Percentiles rank a stretch among this genome's conserved stretches.
Conservation (phyloP, 495 filamentous ascomycete species). For the Tirmania nivea region DNA sequence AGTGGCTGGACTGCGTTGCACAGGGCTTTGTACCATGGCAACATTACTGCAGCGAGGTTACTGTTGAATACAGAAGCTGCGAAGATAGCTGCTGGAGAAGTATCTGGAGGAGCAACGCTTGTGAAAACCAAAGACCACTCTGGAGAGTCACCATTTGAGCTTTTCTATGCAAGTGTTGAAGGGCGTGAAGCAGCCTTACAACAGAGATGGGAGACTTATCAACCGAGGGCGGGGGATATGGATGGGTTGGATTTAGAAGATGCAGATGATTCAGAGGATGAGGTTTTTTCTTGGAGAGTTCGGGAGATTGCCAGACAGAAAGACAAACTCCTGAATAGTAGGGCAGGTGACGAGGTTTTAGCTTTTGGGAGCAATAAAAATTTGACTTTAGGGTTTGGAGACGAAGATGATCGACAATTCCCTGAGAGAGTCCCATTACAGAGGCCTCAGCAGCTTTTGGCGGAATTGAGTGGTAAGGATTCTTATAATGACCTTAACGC, state of each 20-base stretch:
- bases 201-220: slow-evolving; percentile 3
- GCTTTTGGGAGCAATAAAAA: slow-evolving; percentile 94
- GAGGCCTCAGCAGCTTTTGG: slow-evolving; percentile 57
- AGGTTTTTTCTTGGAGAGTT: slow-evolving; percentile 9
- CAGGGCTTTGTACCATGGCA: slow-evolving; percentile 79
- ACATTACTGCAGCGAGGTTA: slow-evolving; percentile 60
- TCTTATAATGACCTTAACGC: slow-evolving; percentile 27
- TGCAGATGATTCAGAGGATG: slow-evolving; percentile 18
- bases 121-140: slow-evolving; percentile 93
- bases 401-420: slow-evolving; percentile 81
- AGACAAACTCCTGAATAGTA: slow-evolving; percentile 14
- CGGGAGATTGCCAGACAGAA: neutral
- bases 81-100: slow-evolving; percentile 27
- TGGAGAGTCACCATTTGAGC: slow-evolving; percentile 81
- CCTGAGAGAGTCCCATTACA: slow-evolving; percentile 61
- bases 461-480: slow-evolving; percentile 32
- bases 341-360: slow-evolving; percentile 62
- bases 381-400: slow-evolving; percentile 69
- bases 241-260: slow-evolving; percentile 20
- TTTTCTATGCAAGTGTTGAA: slow-evolving; percentile 66
- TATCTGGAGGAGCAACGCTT: slow-evolving; percentile 30
- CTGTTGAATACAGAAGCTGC: slow-evolving; percentile 50
- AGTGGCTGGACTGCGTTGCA: slow-evolving; percentile 94
- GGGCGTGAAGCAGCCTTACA: slow-evolving; percentile 22
- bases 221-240: slow-evolving; percentile 12